A percentile compares a stretch with the other conserved stretches of the same genome.
Conservation (phyloP, 257 asterid species). For the Solanum verrucosum region DNA sequence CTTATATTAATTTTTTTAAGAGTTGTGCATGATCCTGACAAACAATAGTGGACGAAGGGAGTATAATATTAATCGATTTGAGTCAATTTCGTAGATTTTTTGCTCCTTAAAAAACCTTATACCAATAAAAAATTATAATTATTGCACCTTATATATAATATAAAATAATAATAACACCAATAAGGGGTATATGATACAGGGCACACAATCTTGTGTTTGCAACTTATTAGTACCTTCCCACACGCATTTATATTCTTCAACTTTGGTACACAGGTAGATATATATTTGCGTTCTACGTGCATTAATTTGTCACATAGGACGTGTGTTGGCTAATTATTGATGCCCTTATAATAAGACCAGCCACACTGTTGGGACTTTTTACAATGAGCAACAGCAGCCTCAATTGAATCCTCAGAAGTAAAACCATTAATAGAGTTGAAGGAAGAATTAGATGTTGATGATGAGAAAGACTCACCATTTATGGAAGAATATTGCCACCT, state of each 20-base stretch:
- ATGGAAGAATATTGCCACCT: not conserved
- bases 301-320: not conserved
- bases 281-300: not conserved
- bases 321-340: not conserved
- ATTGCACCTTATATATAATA: not conserved
- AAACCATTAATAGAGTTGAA: constrained; percentile 20
- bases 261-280: too few relatives aligned
- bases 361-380: constrained; percentile 22
- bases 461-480: not conserved
- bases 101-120: not conserved
- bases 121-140: not conserved
- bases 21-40: too few relatives aligned
- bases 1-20: too few relatives aligned
- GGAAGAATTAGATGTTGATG: constrained; percentile 18
- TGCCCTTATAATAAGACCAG: not conserved
- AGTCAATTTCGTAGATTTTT: not conserved
- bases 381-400: constrained; percentile 68
- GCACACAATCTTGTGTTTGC: not conserved
- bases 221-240: too few relatives aligned
- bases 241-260: too few relatives aligned
- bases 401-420: constrained; percentile 33
- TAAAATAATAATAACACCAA: not conserved
- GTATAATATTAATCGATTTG: not conserved
- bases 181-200: not conserved
- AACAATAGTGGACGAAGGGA: too few relatives aligned